These are phyloP conservation scores for Globisporangium cylindrosporum DNA, from an alignment of 352 stramenopile genomes.

Conservation along the genomic window DNA sequence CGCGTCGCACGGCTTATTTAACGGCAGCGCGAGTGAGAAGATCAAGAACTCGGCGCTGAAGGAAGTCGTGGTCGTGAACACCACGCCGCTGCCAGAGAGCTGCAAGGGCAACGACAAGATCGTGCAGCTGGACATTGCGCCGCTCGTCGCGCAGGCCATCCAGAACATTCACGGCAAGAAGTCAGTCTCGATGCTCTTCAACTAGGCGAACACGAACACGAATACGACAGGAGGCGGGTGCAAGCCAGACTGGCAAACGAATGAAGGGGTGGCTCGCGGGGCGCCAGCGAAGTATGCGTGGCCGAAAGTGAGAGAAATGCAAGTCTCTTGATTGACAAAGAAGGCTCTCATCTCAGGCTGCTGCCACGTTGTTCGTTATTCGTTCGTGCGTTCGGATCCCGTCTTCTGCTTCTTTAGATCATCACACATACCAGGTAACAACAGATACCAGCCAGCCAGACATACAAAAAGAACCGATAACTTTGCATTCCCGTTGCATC, in stretches of 20 bases:
- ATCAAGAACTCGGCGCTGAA: slow-evolving; percentile 91
- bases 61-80: slow-evolving; percentile 91
- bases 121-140: slow-evolving; percentile 97
- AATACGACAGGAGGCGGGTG: neutral
- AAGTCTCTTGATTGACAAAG: neutral
- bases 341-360: neutral
- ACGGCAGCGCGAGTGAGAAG: slow-evolving; percentile 85
- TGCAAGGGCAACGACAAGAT: slow-evolving; percentile 97
- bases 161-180: slow-evolving; percentile 99
- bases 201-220: slow-evolving; percentile 64
- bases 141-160: slow-evolving; percentile 98
- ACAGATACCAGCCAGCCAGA: neutral
- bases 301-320: neutral
- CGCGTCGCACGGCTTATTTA: slow-evolving; percentile 98
- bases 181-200: slow-evolving; percentile 99
- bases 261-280: neutral
- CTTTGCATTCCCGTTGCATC: neutral
- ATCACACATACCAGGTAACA: slow-evolving; percentile 1
- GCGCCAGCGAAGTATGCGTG: neutral
- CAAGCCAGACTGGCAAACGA: neutral
- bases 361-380: neutral
- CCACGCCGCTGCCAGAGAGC: slow-evolving; percentile 77
- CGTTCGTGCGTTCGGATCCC: neutral
- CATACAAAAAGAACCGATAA: neutral
- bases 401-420: slow-evolving; percentile 5